phyloP scores from a whole-genome alignment of 2,329 filamentous ascomycete species.

The Orbilia blumenaviensis region DNA sequence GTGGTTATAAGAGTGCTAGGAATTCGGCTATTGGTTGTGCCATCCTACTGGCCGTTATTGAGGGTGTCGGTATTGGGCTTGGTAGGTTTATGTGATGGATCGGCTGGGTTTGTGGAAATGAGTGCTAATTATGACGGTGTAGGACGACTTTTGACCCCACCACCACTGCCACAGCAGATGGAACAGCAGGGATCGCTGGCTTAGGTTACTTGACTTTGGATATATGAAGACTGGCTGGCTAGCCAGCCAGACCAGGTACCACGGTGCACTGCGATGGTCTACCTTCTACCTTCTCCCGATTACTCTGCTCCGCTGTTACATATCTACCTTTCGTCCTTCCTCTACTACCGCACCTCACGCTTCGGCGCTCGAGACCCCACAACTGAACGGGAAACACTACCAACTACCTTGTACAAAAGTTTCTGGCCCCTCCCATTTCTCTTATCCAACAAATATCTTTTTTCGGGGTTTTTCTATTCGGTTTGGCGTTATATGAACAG shows the following conservation, averaged over 20 bases:
- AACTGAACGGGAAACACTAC: background rate
- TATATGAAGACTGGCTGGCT: background rate
- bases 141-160: constrained; percentile 49
- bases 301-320: background rate
- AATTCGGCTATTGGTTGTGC: constrained; percentile 97
- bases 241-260: background rate
- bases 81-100: constrained; percentile 5
- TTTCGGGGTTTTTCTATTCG: constrained; percentile 17
- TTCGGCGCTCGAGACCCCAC: background rate
- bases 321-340: background rate
- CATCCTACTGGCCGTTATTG: constrained; percentile 91
- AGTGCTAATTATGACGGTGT: background rate
- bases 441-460: too few species aligned
- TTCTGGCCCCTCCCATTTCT: constrained; percentile 30
- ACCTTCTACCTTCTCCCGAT: background rate
- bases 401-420: constrained; percentile 48
- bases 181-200: constrained; percentile 44
- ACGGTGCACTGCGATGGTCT: background rate
- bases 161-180: constrained; percentile 46
- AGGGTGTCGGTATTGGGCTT: constrained; percentile 74
- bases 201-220: background rate
- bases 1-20: constrained; percentile 87
- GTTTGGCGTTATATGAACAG: constrained; percentile 49
- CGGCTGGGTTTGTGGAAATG: background rate
- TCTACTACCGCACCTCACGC: background rate